phyloP scores from a whole-genome alignment of 2,329 filamentous ascomycete genomes.

The Calycina herbarum region DNA sequence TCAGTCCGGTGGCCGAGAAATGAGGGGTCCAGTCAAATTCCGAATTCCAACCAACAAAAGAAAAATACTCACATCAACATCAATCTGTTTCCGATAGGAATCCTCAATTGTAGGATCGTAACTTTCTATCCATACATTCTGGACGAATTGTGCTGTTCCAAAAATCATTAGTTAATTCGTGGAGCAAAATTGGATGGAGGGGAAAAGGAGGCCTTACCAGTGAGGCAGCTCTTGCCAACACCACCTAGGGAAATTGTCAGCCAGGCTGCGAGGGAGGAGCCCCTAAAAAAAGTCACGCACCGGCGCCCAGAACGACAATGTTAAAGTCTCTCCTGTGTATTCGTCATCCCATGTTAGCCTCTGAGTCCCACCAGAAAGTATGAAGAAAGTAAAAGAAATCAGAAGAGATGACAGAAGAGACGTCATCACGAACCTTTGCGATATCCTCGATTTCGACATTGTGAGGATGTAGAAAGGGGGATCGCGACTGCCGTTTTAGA shows the following conservation, averaged over 20 bases:
- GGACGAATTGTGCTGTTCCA: slow-evolving; percentile 66
- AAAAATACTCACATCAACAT: slow-evolving; percentile 64
- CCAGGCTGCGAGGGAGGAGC: slow-evolving; percentile 8
- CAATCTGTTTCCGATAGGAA: slow-evolving; percentile 59
- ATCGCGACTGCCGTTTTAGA: background rate
- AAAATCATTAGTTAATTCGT: too few relatives aligned
- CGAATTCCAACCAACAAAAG: background rate
- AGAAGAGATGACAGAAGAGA: background rate
- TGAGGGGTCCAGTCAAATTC: background rate
- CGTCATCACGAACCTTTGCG: slow-evolving; percentile 26
- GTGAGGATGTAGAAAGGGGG: background rate
- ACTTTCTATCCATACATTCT: slow-evolving; percentile 74
- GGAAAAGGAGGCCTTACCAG: slow-evolving; percentile 51
- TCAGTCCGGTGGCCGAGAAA: slow-evolving; percentile 14
- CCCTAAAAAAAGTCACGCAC: slow-evolving; percentile 40
- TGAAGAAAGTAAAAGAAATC: background rate
- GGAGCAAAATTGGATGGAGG: too few relatives aligned
- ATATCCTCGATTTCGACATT: slow-evolving; percentile 24
- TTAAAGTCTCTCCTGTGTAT: slow-evolving; percentile 59
- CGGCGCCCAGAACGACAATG: slow-evolving; percentile 65
- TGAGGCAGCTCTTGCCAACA: slow-evolving; percentile 74
- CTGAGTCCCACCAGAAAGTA: background rate
- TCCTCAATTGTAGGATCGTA: slow-evolving; percentile 65
- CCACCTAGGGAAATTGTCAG: slow-evolving; percentile 52
- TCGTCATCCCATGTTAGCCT: slow-evolving; percentile 12